A percentile compares a stretch with the other conserved stretches of the same genome.
Conservation (phyloP, 805 yeast genomes). For the Sugiyamaella mastotermitis region DNA sequence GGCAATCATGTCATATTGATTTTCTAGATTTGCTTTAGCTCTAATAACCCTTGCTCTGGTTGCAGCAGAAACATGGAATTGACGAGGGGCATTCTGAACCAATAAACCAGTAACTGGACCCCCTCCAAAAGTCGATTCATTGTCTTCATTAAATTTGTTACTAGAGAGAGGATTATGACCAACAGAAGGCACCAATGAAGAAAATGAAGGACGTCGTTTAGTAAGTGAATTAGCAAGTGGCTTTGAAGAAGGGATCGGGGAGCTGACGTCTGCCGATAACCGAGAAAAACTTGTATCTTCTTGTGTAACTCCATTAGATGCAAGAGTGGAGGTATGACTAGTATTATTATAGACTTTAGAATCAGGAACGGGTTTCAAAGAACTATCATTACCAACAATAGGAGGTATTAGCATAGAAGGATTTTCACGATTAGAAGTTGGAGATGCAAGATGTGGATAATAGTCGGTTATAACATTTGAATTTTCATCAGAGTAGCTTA, state of each 20-base stretch:
- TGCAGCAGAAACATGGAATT: conserved; percentile 9
- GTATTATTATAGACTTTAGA: too few species aligned
- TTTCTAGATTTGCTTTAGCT: conserved; percentile 28
- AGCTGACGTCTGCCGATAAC: too few species aligned
- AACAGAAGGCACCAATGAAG: not conserved
- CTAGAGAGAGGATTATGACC: not conserved
- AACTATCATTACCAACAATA: too few species aligned
- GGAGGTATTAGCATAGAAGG: too few species aligned
- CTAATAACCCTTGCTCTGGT: conserved; percentile 22
- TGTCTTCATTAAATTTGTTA: not conserved
- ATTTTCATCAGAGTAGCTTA: conserved; percentile 13
- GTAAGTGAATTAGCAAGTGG: not conserved
- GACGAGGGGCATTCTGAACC: not conserved
- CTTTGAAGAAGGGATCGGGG: too few species aligned
- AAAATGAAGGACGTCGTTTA: not conserved
- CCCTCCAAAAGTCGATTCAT: conserved; percentile 3
- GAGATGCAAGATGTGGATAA: not conserved
- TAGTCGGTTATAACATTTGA: conserved; percentile 1
- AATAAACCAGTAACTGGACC: conserved; percentile 3
- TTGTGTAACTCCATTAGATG: not conserved
- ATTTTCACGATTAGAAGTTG: not conserved
- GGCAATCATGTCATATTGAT: conserved; percentile 22
- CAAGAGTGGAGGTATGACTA: too few species aligned
- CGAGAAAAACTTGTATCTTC: too few species aligned
- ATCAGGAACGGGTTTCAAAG: too few species aligned